Percentiles rank a stretch among this genome's conserved stretches.
Evolutionary conservation across 2,329 filamentous ascomycete species (phyloP).

Genomic region (Colletotrichum lupini): DNA sequence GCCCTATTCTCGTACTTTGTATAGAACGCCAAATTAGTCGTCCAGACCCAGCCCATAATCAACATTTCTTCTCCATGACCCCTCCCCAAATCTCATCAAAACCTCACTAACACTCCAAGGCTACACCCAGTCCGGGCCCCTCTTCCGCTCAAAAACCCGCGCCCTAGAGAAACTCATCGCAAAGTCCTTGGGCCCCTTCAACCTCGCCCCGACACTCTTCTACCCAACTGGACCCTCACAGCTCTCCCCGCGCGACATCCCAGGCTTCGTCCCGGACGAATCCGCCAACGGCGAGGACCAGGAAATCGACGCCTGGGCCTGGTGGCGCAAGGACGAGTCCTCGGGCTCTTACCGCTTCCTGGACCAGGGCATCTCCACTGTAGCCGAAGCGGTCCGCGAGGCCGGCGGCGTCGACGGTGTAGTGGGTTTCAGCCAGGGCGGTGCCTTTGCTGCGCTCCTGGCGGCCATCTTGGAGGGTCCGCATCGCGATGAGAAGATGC

Average conservation of each 20-base stretch:
- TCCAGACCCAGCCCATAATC: not conserved
- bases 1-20: not conserved
- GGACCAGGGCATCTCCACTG: slow-evolving; percentile 71
- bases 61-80: not conserved
- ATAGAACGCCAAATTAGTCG: no score
- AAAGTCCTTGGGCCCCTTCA: slow-evolving; percentile 75
- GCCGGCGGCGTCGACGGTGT: slow-evolving; percentile 81
- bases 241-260: slow-evolving; percentile 74
- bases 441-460: slow-evolving; percentile 76
- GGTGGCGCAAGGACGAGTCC: slow-evolving; percentile 80
- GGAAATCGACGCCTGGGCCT: slow-evolving; percentile 78
- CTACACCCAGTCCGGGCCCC: slow-evolving; percentile 88
- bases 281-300: slow-evolving; percentile 45
- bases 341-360: slow-evolving; percentile 74
- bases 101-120: slow-evolving; percentile 56
- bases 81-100: not conserved
- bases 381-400: slow-evolving; percentile 71
- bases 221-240: slow-evolving; percentile 78
- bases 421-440: slow-evolving; percentile 86
- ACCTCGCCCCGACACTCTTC: slow-evolving; percentile 64
- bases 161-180: slow-evolving; percentile 83
- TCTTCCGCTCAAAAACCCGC: slow-evolving; percentile 90
- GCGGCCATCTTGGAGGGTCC: slow-evolving; percentile 75
- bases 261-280: slow-evolving; percentile 65
- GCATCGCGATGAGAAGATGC: slow-evolving; percentile 39